Base-by-base conservation (phyloP, 2,329 filamentous ascomycete species). In the Colletotrichum scovillei region DNA sequence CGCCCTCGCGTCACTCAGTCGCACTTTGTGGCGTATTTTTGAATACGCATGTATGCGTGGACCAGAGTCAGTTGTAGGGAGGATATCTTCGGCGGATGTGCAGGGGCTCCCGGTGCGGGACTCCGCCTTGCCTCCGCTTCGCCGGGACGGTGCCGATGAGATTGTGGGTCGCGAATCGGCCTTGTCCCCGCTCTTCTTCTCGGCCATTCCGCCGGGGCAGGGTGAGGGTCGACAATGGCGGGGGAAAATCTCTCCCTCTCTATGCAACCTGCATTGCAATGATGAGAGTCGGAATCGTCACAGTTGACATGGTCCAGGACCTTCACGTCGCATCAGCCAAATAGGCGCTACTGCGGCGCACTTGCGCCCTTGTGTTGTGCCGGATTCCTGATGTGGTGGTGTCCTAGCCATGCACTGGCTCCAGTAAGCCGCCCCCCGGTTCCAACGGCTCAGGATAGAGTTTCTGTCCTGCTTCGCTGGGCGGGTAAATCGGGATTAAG, bases 141-240 rank as follows among this genome's bases (percentile, higher is more conserved):
- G 49, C 64, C 64, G 69, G 49, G 49, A 38, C 64, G 57, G 49
- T 28, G 55, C 69, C 64, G 64, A 63, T 53, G 26, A 38, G 11
- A 24, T 42, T n/a, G 19, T 58, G 69, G 69, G 9, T n/a, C 52
- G 32, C 11, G 24, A 11, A 24, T 30, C 63, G 28, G 38, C 9
- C 35, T 12, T 8, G 4, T 8, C 19, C 22, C 52, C 53, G 59
- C 67, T 55, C 42, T 42, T 42, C 9, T 58, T 11, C 11, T 58
- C 46, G 30, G 24, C 49, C 19, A 26, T 38, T n/a, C 42, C 42
- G 42, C 42, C 19, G 42, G 42, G 3, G 42, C 19, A 49, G 19
- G 3, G 42, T 49, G 7, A 2, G 1, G 11, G 8, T 22, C 11
- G 42, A 1, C 42, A 35, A 49, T 38, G 60, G 14, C 32, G 22